Evolutionary conservation across 164 flowering plant genomes (phyloP).

Genomic region (Sedum album): DNA sequence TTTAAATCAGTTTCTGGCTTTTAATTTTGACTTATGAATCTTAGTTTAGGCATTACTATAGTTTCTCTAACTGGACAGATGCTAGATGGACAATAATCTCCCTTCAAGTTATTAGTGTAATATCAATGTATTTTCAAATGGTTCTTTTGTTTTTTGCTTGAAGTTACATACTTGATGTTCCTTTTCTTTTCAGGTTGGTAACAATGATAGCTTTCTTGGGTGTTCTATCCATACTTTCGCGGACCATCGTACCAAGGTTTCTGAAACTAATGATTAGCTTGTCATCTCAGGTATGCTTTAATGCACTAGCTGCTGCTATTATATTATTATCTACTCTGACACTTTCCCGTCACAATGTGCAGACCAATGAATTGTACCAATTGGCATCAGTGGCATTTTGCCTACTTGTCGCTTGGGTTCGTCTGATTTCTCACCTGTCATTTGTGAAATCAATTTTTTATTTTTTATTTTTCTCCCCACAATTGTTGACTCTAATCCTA

Average conservation of each 20-base stretch:
- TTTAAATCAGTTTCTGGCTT: no score
- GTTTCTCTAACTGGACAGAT: no score
- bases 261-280: constrained; percentile 89
- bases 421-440: no score
- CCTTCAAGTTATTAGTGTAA: not conserved
- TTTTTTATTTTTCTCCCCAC: no score
- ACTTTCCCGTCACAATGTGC: constrained; percentile 18
- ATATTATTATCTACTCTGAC: constrained; percentile 7
- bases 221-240: constrained; percentile 54
- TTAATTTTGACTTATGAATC: no score
- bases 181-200: constrained; percentile 55
- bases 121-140: not conserved
- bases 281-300: no score
- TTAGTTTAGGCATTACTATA: no score
- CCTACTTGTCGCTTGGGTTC: no score
- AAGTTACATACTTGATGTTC: not conserved
- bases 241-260: constrained; percentile 83
- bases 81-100: not conserved
- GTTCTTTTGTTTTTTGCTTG: not conserved
- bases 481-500: not conserved
- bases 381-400: no score
- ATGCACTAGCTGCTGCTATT: not conserved
- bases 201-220: constrained; percentile 61
- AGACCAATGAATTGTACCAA: constrained; percentile 97
- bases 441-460: constrained; percentile 37